Base-by-base conservation (phyloP, 129 eudicot species). In the Scalesia atractyloides region DNA sequence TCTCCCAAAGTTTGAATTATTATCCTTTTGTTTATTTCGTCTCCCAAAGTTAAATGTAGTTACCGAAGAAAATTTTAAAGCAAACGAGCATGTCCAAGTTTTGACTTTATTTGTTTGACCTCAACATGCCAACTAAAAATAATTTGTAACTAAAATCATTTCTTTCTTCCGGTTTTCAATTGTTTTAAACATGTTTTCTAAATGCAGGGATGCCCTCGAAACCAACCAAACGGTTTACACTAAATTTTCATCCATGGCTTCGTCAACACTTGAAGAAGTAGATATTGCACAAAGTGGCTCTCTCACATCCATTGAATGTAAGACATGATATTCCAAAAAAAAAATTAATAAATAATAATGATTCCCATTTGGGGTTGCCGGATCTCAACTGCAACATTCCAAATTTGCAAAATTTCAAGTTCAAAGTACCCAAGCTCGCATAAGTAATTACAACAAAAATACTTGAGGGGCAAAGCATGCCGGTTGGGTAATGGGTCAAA, bases 271-370 rank as follows among this genome's bases (percentile, higher is more conserved):
- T 16, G 79, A 86, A 81, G 84, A 78, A 77, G 80, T 73, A 34
- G 77, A 76, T 17, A 41, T 22, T 43, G 78, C 83, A 36, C 77
- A 78, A 15, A 81, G 46, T 62, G 70, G 77, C 54, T 76, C 81
- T 73, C 84, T 84, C 49, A 65, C 84, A 57, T 86, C 86, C 50
- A 67, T 82, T 18, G 83, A 83, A 59, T 61, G 88, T 86, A 79
- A 75, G 77, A 26, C 43, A 78, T 75, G 15, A 24, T 11, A 47
- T 14, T 59, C 46, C 56, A 61, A 51, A 12, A 15, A 1, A 5
- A n/a, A n/a, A n/a, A n/a, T n/a, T n/a, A n/a, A 56, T 20, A 22
- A 3, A 10, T 30, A 30, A 30, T 30, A 30, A 30, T 3, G 34
- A 30, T 30, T 36, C 19, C 64, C 17, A 20, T 19, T 14, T 10